A percentile compares a stretch with the other conserved stretches of the same genome.
These are phyloP conservation scores for Teunomyces panamensis DNA, from an alignment of 805 yeast species.

Conservation along the genomic window DNA sequence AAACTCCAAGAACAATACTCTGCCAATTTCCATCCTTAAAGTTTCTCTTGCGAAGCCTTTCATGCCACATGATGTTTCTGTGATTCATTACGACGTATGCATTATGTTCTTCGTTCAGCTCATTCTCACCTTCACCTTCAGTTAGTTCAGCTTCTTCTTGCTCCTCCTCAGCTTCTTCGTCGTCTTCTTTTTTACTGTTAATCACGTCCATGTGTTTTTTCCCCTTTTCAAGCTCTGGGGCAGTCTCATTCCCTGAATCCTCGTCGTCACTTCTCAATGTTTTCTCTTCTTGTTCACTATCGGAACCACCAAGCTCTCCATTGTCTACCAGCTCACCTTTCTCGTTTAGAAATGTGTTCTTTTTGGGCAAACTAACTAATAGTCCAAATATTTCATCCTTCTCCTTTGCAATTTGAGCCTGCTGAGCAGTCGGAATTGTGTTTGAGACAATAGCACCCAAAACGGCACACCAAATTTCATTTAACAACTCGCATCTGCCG, in stretches of 20 bases:
- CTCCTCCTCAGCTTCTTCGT: constrained; percentile 21
- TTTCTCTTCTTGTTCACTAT: constrained; percentile 18
- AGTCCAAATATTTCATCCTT: constrained; percentile 30
- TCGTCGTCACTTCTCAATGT: constrained; percentile 21
- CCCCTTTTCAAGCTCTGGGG: constrained; percentile 14
- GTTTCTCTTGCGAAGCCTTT: constrained; percentile 65
- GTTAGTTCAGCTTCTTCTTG: constrained; percentile 12
- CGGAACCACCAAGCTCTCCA: constrained; percentile 20
- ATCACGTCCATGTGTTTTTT: not conserved
- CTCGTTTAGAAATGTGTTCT: constrained; percentile 19
- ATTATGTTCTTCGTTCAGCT: constrained; percentile 29
- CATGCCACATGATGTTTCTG: constrained; percentile 71
- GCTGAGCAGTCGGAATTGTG: constrained; percentile 22
- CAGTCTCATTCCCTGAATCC: constrained; percentile 15
- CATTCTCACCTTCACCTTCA: constrained; percentile 21
- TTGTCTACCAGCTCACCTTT: constrained; percentile 25
- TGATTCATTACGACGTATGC: constrained; percentile 52
- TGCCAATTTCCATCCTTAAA: constrained; percentile 89
- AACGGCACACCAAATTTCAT: constrained; percentile 68
- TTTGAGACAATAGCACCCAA: constrained; percentile 53
- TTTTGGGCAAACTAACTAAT: constrained; percentile 29
- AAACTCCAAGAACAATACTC: constrained; percentile 67
- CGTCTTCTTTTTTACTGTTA: constrained; percentile 6
- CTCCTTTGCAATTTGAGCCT: constrained; percentile 34
- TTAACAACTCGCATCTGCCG: constrained; percentile 50